Evolutionary conservation across 768 basidiomycete genomes (phyloP).

Genomic region (Boletus vinaceobasis): DNA sequence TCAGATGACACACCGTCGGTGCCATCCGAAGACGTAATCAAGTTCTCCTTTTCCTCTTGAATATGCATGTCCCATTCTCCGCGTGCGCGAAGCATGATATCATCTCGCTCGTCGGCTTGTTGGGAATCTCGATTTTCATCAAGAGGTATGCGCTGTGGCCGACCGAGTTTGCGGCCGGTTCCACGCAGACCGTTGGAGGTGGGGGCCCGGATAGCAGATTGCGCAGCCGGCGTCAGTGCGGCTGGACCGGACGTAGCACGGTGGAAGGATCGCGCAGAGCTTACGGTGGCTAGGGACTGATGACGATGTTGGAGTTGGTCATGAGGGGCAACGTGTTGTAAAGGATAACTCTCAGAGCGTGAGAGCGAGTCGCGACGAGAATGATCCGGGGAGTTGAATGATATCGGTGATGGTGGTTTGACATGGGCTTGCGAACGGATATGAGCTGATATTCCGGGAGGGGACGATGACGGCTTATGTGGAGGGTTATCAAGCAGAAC

Average conservation of each 20-base stretch:
- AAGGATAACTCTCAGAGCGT: constrained; percentile 63
- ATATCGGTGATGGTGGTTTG: constrained; percentile 34
- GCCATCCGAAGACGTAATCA: constrained; percentile 26
- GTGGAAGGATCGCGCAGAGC: constrained; percentile 52
- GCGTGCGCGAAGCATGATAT: constrained; percentile 27
- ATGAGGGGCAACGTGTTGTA: constrained; percentile 33
- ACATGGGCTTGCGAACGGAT: constrained; percentile 16
- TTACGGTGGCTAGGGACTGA: constrained; percentile 22
- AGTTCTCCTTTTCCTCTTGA: constrained; percentile 42
- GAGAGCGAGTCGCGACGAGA: constrained; percentile 51
- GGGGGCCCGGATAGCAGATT: constrained; percentile 28
- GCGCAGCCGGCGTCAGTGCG: constrained; percentile 29
- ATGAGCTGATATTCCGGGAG: constrained; percentile 18
- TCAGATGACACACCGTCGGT: constrained; percentile 25
- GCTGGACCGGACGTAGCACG: constrained; percentile 65
- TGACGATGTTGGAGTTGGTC: constrained; percentile 30
- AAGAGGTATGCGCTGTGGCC: constrained; percentile 37
- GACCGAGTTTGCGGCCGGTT: constrained; percentile 32
- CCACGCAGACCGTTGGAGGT: constrained; percentile 33
- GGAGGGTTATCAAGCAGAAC: constrained; percentile 23
- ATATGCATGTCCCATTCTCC: constrained; percentile 28
- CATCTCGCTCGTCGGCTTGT: constrained; percentile 33
- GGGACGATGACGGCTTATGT: constrained; percentile 26
- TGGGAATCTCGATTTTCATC: constrained; percentile 34
- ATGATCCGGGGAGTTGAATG: constrained; percentile 38